A percentile compares a stretch with the other conserved stretches of the same genome.
Conservation (phyloP, 2,329 filamentous ascomycete genomes). For the Penicillium sp. region DNA sequence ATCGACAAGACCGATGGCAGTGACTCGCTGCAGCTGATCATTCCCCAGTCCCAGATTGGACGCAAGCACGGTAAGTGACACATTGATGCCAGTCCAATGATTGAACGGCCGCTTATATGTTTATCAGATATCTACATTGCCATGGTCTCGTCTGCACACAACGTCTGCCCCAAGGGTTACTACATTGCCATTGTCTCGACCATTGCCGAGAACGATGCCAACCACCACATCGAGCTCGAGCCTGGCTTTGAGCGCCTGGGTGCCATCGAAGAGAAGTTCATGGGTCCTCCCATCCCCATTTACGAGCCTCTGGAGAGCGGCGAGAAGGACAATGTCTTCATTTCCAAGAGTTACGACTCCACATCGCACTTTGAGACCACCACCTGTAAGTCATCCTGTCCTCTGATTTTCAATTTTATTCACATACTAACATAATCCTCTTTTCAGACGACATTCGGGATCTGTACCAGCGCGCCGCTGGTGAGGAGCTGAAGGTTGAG, state of each 20-base stretch:
- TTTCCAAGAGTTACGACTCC: slow-evolving; percentile 98
- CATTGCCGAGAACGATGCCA: slow-evolving; percentile 87
- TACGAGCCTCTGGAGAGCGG: slow-evolving; percentile 90
- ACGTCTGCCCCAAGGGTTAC: slow-evolving; percentile 98
- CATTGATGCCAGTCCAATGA: background rate
- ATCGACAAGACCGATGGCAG: slow-evolving; percentile 85
- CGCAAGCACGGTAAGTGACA: slow-evolving; percentile 81
- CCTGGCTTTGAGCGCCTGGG: slow-evolving; percentile 91
- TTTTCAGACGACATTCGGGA: slow-evolving; percentile 86
- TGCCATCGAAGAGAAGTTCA: slow-evolving; percentile 94
- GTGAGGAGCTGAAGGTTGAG: slow-evolving; percentile 86
- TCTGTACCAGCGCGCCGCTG: slow-evolving; percentile 83
- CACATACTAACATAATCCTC: background rate
- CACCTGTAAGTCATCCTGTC: slow-evolving; percentile 57
- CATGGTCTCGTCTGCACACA: slow-evolving; percentile 92
- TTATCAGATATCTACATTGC: slow-evolving; percentile 91
- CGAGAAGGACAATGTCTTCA: slow-evolving; percentile 87
- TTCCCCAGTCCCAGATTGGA: slow-evolving; percentile 95
- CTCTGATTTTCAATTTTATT: background rate
- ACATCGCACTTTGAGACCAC: slow-evolving; percentile 97
- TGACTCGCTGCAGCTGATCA: slow-evolving; percentile 94
- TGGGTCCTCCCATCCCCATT: slow-evolving; percentile 88
- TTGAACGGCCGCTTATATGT: slow-evolving; percentile 23
- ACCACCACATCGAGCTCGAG: slow-evolving; percentile 95
- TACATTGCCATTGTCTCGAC: slow-evolving; percentile 99